Conservation (phyloP, 345 rosid genomes). For the Lagerstroemia speciosa region DNA sequence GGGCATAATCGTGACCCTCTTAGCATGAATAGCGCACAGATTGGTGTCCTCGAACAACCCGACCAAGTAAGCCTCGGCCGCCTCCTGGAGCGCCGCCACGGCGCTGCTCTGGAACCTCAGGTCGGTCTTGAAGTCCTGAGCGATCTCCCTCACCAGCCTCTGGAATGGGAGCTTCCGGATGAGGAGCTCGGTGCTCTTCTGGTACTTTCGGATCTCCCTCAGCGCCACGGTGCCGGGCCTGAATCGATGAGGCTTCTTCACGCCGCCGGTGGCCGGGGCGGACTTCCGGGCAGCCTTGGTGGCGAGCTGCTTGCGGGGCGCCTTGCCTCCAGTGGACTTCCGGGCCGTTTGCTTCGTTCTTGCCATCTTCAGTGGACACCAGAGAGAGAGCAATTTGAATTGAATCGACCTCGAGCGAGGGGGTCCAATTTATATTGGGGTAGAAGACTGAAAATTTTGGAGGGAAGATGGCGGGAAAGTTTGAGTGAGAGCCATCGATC, state of each 20-base stretch:
- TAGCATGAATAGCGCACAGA: conserved; percentile 10
- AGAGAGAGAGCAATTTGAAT: background rate
- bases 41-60: conserved; percentile 9
- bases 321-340: conserved; percentile 12
- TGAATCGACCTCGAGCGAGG: background rate
- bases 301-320: conserved; percentile 13
- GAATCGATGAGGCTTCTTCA: conserved; percentile 10
- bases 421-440: background rate
- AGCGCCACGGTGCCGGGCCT: conserved; percentile 11
- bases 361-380: conserved; percentile 6
- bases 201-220: conserved; percentile 11
- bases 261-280: conserved; percentile 8
- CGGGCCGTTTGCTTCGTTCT: conserved; percentile 12
- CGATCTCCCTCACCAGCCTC: conserved; percentile 10
- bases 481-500: too few relatives aligned
- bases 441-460: conserved; percentile 3
- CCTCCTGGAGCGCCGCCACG: conserved; percentile 6
- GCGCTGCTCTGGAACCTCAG: conserved; percentile 11
- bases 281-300: conserved; percentile 14
- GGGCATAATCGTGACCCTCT: conserved; percentile 12
- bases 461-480: background rate
- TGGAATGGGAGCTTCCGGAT: conserved; percentile 12
- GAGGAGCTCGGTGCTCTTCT: conserved; percentile 13
- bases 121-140: conserved; percentile 12
- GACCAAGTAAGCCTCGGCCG: conserved; percentile 11